Base-by-base conservation (phyloP, 495 filamentous ascomycete species). In the Hyaloscypha variabilis region DNA sequence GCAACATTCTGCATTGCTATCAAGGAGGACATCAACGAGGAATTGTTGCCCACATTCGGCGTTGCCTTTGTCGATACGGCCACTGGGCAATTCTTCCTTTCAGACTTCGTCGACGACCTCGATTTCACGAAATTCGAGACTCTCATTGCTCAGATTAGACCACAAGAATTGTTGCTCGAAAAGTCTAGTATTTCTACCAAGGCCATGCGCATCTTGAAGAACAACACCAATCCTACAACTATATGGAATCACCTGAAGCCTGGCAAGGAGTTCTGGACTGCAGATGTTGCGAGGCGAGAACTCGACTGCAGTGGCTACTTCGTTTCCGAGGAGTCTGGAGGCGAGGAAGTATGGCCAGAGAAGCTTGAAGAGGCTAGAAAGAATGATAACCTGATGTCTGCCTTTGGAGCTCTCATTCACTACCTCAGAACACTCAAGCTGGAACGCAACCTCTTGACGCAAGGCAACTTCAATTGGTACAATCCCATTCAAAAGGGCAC, bases 101-200 rank as follows among this genome's bases (percentile, higher is more conserved):
- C 93, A 19, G 88, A 97, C 60, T 97, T 97, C 67, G 81, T 90
- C 8, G 96, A 99, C 72, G 96, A 98, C 77, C 85, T 88, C 8
- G 94, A 97, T 67, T 85, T 97, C 74, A 99, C 96, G 55, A 97
- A 94, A 72, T 98, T 99, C 71, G 96, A 99, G 81, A 99, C 96
- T 0, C 91, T 98, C 60, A 88, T 99, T 23, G 96, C 96, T 31
- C 96, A 99, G 72, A 97, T 88, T 25, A 86, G 90, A 19, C 96
- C 96, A 2, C 90, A 90, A 28, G 96, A 99, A 75, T 72, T 99
- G 59, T 77, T 99, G 19, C 79, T 99, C 2, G 96, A 99, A 74
- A 98, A 97, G 77, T 89, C 88, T 10, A 87, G 81, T 58, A 81
- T 97, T 46, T 97, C 94, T 0, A 86, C 87, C 19, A 94, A 93